Base-by-base conservation (phyloP, 2,329 filamentous ascomycete species). In the Penicillium italicum region DNA sequence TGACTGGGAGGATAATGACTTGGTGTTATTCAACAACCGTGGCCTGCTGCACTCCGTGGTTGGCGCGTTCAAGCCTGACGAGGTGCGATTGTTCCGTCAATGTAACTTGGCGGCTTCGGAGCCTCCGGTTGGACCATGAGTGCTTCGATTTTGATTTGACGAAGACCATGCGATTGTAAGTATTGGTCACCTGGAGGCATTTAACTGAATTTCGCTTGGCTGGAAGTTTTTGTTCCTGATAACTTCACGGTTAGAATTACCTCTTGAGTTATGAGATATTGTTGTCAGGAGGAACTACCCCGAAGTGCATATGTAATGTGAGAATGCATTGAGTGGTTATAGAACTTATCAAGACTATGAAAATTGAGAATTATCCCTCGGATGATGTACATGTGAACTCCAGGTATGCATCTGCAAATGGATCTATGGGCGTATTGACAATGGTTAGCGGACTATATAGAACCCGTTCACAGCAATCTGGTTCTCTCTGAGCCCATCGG, bases 11-110 rank as follows among this genome's bases (percentile, higher is more conserved):
- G 84, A 89, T 68, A 88, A 88, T 5, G 89, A 91, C 67, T 73
- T 90, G 55, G 89, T 90, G 0, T 76, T 92, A 26, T 92, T 92
- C 73, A 87, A 92, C 71, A 92, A 92, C 67, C 83, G 87, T 10
- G 89, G 88, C 1, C 79, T 90, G 16, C 69, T 91, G 53, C 89
- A 93, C 71, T 86, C 83, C 3, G 89, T 92, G 1, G 88, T 90
- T 0, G 89, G 88, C 1, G 85, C 86, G 1, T 91, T 92, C 72
- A 80, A 80, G 8, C 82, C 86, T 46, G 82, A 88, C n/a, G 88
- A 91, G 76, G 84, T 91, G 31, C 75, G 89, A 42, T 70, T 92
- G 57, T 91, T 92, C 68, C 77, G 88, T 59, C 89, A 92, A 76
- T 92, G 89, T 73, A 91, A 92, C 69, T 78, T 91, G 71, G 88